phyloP scores from a whole-genome alignment of 2,329 filamentous ascomycete genomes.

The Epichloe bromicola region DNA sequence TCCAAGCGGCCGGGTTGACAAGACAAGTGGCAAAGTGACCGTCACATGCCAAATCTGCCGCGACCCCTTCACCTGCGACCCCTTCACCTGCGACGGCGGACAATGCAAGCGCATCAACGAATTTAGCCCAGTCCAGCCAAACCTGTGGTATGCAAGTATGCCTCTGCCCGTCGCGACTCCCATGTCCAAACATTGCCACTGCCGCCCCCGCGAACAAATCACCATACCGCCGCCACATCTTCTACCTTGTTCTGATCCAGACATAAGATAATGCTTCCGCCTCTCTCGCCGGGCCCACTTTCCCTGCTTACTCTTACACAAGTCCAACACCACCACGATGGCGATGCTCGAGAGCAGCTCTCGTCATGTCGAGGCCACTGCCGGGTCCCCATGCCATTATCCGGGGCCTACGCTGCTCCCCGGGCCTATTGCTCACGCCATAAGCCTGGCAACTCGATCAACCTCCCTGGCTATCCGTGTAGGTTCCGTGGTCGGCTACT shows the following conservation, averaged over 20 bases:
- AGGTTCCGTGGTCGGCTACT: slow-evolving; percentile 37
- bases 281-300: too few species aligned
- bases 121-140: too few species aligned
- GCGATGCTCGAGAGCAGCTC: slow-evolving; percentile 1
- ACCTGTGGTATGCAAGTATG: too few species aligned
- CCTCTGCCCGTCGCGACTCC: neutral
- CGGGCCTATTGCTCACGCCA: slow-evolving; percentile 39
- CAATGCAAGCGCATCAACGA: too few species aligned
- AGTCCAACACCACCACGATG: neutral
- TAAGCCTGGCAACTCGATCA: slow-evolving; percentile 48
- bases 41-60: too few species aligned
- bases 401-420: slow-evolving; percentile 40
- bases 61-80: too few species aligned
- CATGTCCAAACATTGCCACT: slow-evolving; percentile 1
- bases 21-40: too few species aligned
- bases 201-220: neutral
- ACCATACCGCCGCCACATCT: neutral
- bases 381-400: slow-evolving; percentile 9
- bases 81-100: too few species aligned
- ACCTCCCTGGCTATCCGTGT: slow-evolving; percentile 44
- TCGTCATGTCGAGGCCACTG: slow-evolving; percentile 7
- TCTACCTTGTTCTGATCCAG: too few species aligned
- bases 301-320: neutral
- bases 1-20: too few species aligned
- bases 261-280: too few species aligned